phyloP scores from a whole-genome alignment of 139 green algal genomes.

The Micractinium conductrix region DNA sequence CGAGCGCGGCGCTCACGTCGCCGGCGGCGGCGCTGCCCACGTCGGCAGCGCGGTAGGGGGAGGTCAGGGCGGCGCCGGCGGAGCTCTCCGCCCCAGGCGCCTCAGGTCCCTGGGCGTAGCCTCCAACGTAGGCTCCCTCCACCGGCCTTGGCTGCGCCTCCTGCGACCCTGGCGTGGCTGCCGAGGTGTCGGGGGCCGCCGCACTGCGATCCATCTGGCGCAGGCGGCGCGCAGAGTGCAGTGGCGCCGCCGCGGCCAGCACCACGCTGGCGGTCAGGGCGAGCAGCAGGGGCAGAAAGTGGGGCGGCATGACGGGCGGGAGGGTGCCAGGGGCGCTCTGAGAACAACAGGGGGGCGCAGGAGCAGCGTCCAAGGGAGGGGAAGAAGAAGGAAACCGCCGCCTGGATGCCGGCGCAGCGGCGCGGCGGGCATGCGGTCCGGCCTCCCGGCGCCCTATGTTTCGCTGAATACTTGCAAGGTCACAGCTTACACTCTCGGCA shows the following conservation, averaged over 20 bases:
- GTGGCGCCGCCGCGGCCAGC: neutral
- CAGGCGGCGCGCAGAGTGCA: neutral
- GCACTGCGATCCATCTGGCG: neutral
- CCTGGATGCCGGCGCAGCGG: too few species aligned
- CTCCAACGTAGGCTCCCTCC: neutral
- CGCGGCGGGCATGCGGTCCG: too few species aligned
- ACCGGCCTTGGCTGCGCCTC: neutral
- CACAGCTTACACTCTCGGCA: neutral
- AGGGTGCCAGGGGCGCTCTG: too few species aligned
- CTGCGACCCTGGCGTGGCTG: neutral
- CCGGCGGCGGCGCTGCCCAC: neutral
- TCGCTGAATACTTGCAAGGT: too few species aligned
- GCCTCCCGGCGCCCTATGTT: too few species aligned
- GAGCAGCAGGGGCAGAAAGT: neutral
- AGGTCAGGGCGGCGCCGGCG: neutral
- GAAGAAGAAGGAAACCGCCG: too few species aligned
- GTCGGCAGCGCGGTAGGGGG: constrained; percentile 9
- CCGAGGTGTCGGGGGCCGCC: neutral
- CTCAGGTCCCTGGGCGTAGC: too few species aligned
- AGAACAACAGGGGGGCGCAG: too few species aligned
- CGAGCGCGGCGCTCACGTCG: neutral
- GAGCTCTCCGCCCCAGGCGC: neutral
- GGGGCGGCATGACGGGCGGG: too few species aligned
- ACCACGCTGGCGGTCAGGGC: neutral
- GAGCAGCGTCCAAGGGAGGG: too few species aligned